Base-by-base conservation (phyloP, 2,329 filamentous ascomycete genomes). In the Talaromyces marneffei region DNA sequence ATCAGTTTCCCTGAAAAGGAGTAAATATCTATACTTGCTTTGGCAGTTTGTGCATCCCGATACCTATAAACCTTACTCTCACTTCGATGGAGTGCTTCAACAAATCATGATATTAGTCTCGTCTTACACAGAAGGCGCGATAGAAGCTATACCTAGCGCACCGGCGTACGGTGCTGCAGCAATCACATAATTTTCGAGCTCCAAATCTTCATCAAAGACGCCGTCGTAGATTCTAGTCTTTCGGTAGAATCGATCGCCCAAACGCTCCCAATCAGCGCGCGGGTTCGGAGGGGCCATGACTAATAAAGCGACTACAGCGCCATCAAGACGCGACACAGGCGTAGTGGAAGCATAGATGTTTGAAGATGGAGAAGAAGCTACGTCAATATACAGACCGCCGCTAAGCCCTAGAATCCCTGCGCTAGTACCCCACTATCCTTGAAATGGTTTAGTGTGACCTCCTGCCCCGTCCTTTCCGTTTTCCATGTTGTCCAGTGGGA, bases 181-280 rank as follows among this genome's bases (percentile, higher is more conserved):
- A 71, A 97, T 87, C 70, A 93, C 83, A 79, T 95, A 96, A 79
- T 94, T 95, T 80, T 97, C 92, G 67, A 99, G 85, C 78, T 99
- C 92, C 65, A 97, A 82, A 73, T 96, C 92, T 72, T 90, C 85
- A 77, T 96, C 92, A 75, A 97, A 99, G 66, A 97, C 85, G 66
- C 87, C 89, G 64, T 92, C 92, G 81, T 97, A 99, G 64, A 96
- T 85, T 76, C 93, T 90, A 61, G 90, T 87, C 80, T 96, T 97
- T 75, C 93, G 90, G 80, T 97, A 99, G 82, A 95, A 97, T 71
- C 86, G 88, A 77, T 95, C 90, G 72, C 91, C 94, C 67, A 97
- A 86, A 76, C 86, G 89, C 81, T 96, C 92, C 94, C 94, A 99
- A 76, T 93, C 91, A 70, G 91, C 89, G 69, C 91, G 91, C 71